A percentile compares a stretch with the other conserved stretches of the same genome.
These are phyloP conservation scores for Trichoderma asperellum DNA, from an alignment of 2,329 filamentous ascomycete genomes.

Conservation along the genomic window DNA sequence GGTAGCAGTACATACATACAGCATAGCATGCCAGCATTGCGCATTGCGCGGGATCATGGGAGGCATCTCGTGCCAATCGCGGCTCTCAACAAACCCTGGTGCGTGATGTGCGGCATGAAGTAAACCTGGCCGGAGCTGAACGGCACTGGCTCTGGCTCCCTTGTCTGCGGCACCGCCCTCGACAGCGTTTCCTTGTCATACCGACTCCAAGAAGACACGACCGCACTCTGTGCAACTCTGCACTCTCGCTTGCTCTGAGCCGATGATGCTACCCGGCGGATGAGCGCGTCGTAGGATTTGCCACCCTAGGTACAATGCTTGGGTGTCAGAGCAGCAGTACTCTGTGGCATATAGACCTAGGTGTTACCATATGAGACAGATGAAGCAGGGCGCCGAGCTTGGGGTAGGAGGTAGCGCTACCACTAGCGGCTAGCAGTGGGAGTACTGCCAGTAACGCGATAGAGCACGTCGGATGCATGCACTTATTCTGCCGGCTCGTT, in stretches of 20 bases:
- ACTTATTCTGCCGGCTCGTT: background rate
- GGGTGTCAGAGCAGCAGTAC: background rate
- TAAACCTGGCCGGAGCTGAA: background rate
- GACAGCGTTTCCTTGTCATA: conserved; percentile 13
- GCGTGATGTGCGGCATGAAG: conserved; percentile 13
- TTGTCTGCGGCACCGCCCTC: conserved; percentile 9
- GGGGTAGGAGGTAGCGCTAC: background rate
- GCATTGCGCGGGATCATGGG: background rate
- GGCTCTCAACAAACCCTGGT: conserved; percentile 13
- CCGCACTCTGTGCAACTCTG: conserved; percentile 5
- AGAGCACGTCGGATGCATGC: conserved; percentile 6
- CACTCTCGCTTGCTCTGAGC: conserved; percentile 9
- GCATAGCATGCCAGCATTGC: too few species aligned
- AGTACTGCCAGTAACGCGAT: background rate
- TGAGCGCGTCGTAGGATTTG: background rate
- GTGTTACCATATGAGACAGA: background rate
- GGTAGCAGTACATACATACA: background rate
- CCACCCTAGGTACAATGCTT: background rate
- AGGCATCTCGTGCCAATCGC: conserved; percentile 1
- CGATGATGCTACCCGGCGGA: conserved; percentile 15
- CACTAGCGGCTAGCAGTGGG: background rate
- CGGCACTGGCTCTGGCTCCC: background rate
- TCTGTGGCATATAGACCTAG: background rate
- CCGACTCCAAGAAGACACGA: conserved; percentile 3
- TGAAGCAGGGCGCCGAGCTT: background rate